phyloP scores from a whole-genome alignment of 2,329 filamentous ascomycete species.

The Drechslera avenae region DNA sequence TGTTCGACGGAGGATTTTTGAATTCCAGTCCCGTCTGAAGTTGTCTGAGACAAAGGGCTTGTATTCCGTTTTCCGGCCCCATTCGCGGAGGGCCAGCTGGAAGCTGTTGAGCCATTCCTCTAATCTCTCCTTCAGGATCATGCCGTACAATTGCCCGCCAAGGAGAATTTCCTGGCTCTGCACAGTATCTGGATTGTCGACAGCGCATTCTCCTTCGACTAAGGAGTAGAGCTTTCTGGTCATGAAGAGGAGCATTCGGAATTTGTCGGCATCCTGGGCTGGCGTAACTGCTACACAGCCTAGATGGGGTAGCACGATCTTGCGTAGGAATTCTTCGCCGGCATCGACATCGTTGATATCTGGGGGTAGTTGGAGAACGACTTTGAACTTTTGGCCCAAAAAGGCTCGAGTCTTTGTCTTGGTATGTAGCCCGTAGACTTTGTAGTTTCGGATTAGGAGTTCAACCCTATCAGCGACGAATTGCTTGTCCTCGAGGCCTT shows the following conservation, averaged over 20 bases:
- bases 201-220: slow-evolving; percentile 87
- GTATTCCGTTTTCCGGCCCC: slow-evolving; percentile 57
- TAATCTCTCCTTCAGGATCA: slow-evolving; percentile 92
- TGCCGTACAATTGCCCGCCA: slow-evolving; percentile 90
- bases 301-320: slow-evolving; percentile 88
- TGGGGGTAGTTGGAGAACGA: slow-evolving; percentile 81
- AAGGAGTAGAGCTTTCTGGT: slow-evolving; percentile 92
- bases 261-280: slow-evolving; percentile 87
- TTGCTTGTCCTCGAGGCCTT: slow-evolving; percentile 78
- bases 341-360: slow-evolving; percentile 87
- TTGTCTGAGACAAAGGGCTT: slow-evolving; percentile 72
- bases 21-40: slow-evolving; percentile 78
- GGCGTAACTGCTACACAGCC: slow-evolving; percentile 85
- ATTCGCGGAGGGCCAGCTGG: slow-evolving; percentile 59
- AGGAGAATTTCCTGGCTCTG: slow-evolving; percentile 95
- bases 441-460: slow-evolving; percentile 89
- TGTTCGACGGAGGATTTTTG: slow-evolving; percentile 76
- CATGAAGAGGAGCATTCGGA: slow-evolving; percentile 93
- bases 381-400: slow-evolving; percentile 87
- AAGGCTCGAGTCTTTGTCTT: slow-evolving; percentile 82
- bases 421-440: slow-evolving; percentile 82
- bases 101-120: slow-evolving; percentile 85
- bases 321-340: slow-evolving; percentile 87
- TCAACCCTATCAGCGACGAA: slow-evolving; percentile 96
- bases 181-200: slow-evolving; percentile 95